Base-by-base conservation (phyloP, 768 basidiomycete species). In the Auriscalpium orientale region DNA sequence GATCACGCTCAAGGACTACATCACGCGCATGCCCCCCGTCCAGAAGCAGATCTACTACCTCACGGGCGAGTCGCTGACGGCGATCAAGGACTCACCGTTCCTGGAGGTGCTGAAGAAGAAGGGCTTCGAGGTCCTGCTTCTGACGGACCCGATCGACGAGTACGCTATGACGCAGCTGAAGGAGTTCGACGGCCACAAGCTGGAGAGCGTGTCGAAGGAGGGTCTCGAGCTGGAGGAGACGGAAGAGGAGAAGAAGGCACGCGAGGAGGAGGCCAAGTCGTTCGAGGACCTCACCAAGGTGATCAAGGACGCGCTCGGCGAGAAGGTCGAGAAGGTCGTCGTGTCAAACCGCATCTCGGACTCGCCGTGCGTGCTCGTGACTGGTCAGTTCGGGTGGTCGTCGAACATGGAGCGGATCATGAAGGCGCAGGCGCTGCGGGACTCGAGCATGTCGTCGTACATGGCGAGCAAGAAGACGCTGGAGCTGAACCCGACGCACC, bases 371-470 rank as follows among this genome's bases (percentile, higher is more conserved):
- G 95, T 97, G 46, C 86, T 95, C 66, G 94, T 98, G 68, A 98
- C 97, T 57, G 95, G 95, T 56, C 95, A 98, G 72, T 99, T 98
- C 74, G 97, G 95, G 55, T 99, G 95, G 95, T 97, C 93, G 28
- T 94, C 95, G 55, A 98, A 98, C 81, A 98, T 98, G 95, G 90
- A 95, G 73, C 87, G 95, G 73, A 97, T 98, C 79, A 98, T 98
- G 95, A 95, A 95, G 76, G 94, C 95, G 12, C 95, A 98, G 75
- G 95, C 95, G 34, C 84, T 95, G 55, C 90, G 93, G 60, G 93
- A 95, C 71, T 91, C 91, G 16, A 92, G 89, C 58, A 95, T 95
- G 95, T 97, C 94, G 22, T 95, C 93, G 22, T 98, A 98, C 82
- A 98, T 98, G 95, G 91, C 92, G 33, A 90, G 87, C 58, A 95